phyloP scores from a whole-genome alignment of 1,284 basidiomycete genomes.

The Sporisorium scitamineum region DNA sequence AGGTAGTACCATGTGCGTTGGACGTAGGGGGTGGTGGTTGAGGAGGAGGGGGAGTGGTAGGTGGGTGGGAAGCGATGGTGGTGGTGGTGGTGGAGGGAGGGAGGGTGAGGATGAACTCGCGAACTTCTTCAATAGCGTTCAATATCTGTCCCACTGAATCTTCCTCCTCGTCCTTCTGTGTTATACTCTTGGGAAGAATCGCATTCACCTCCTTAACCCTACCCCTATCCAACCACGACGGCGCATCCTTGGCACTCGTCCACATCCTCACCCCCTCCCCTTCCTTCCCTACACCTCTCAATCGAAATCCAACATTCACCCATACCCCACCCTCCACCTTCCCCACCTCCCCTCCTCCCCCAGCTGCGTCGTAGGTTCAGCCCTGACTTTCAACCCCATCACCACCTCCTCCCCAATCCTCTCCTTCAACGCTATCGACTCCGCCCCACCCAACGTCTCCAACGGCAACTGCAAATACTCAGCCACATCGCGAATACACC shows the following conservation, averaged over 20 bases:
- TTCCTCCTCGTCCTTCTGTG: constrained; percentile 12
- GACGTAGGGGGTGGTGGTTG: not conserved
- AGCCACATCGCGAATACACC: constrained; percentile 10
- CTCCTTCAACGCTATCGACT: constrained; percentile 27
- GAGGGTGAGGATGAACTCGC: constrained; percentile 20
- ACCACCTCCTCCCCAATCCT: constrained; percentile 21
- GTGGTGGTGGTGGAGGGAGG: not conserved
- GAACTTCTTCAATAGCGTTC: constrained; percentile 21
- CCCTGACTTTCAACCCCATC: constrained; percentile 32
- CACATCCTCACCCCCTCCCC: constrained; percentile 17
- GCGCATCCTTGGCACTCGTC: constrained; percentile 25
- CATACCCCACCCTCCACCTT: constrained; percentile 1
- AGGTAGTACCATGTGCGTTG: constrained; percentile 57
- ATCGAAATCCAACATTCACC: constrained; percentile 27
- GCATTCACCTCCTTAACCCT: constrained; percentile 25
- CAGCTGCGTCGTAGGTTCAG: constrained; percentile 1
- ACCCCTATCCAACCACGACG: constrained; percentile 28
- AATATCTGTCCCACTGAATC: constrained; percentile 15
- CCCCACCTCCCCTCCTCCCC: constrained; percentile 6
- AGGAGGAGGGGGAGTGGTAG: not conserved
- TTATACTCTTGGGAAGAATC: not conserved
- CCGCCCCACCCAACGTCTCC: constrained; percentile 14
- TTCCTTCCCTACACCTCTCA: constrained; percentile 9
- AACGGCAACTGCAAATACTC: constrained; percentile 42
- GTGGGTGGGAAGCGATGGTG: not conserved